phyloP scores from a whole-genome alignment of 108 stramenopile genomes.

The Cyclotella sp. region DNA sequence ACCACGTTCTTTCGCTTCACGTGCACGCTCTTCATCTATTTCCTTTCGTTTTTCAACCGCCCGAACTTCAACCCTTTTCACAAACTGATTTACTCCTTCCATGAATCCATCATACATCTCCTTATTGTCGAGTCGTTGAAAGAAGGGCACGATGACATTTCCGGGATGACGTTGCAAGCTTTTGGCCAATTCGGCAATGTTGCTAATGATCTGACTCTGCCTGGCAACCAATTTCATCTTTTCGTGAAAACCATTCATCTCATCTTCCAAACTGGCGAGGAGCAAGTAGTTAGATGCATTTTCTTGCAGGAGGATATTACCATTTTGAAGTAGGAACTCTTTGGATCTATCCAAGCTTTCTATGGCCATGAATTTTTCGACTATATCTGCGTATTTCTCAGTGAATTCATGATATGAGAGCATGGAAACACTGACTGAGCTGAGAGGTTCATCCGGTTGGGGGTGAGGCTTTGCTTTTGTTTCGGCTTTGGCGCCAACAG shows the following conservation, averaged over 20 bases:
- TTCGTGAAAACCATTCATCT: slow-evolving; percentile 98
- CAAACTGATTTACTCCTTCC: slow-evolving; percentile 82
- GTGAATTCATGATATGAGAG: slow-evolving; percentile 94
- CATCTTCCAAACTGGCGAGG: slow-evolving; percentile 95
- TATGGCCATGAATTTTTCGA: slow-evolving; percentile 91
- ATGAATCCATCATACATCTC: slow-evolving; percentile 83
- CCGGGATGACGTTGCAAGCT: slow-evolving; percentile 91
- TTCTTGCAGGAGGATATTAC: slow-evolving; percentile 92
- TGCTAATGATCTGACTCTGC: slow-evolving; percentile 91
- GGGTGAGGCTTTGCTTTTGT: slow-evolving; percentile 32
- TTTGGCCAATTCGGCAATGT: slow-evolving; percentile 97
- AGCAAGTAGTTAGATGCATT: slow-evolving; percentile 95
- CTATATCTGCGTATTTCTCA: slow-evolving; percentile 85
- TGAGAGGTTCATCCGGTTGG: slow-evolving; percentile 33
- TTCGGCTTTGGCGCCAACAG: slow-evolving; percentile 1
- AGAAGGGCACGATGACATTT: slow-evolving; percentile 97
- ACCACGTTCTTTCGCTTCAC: slow-evolving; percentile 45
- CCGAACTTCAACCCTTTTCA: slow-evolving; percentile 86
- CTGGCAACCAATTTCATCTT: slow-evolving; percentile 95
- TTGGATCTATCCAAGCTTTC: slow-evolving; percentile 82
- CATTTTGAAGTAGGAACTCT: slow-evolving; percentile 88
- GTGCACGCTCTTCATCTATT: slow-evolving; percentile 80
- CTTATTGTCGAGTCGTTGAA: slow-evolving; percentile 83
- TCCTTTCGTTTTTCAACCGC: slow-evolving; percentile 94
- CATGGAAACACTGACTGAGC: slow-evolving; percentile 67